Base-by-base conservation (phyloP, 805 yeast genomes). In the Nakazawaea siamensis region DNA sequence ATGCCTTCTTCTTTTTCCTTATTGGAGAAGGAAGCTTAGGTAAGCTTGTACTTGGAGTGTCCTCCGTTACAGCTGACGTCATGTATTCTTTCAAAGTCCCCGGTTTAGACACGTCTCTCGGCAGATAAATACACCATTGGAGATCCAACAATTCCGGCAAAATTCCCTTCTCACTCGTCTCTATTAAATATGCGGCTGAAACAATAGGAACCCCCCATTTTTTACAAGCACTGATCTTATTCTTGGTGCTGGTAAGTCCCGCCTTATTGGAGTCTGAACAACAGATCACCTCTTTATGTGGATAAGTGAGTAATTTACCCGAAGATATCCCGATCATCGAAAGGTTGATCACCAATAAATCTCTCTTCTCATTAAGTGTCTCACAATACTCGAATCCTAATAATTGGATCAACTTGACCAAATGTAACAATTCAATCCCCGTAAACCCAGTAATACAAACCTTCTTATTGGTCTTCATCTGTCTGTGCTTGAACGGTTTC, bases 401-500 rank as follows among this genome's bases (percentile, higher is more conserved):
- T 19, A 68, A 49, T 14, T 59, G 47, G 7, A 85, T 62, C 29
- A 90, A 62, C 48, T 81, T 80, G 7, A 70, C 73, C 10, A 81
- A 50, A 55, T 85, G 95, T 27, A 82, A 57, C 13, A 75, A 57
- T 53, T 85, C 94, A 18, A 82, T 75, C 0, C 94, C 94, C 15
- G 76, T 67, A 51, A 80, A 85, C 3, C 95, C 95, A 3, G 85
- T 71, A 40, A 61, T 29, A 27, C 38, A 32, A 34, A 39, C 49
- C 34, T 26, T 57, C 42, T 44, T 62, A 48, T 36, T 45, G 39
- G 34, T 54, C 37, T 29, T 54, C 42, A 40, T 55, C 52, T 11
- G n/a, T n/a, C 8, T 19, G 7, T 6, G 4, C 37, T 29, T 55
- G 33, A 70, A 60, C 2, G 83, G 84, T 34, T 50, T 49, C 3